These are phyloP conservation scores for Neurospora sp. DNA, from an alignment of 495 filamentous ascomycete genomes.

Conservation along the genomic window DNA sequence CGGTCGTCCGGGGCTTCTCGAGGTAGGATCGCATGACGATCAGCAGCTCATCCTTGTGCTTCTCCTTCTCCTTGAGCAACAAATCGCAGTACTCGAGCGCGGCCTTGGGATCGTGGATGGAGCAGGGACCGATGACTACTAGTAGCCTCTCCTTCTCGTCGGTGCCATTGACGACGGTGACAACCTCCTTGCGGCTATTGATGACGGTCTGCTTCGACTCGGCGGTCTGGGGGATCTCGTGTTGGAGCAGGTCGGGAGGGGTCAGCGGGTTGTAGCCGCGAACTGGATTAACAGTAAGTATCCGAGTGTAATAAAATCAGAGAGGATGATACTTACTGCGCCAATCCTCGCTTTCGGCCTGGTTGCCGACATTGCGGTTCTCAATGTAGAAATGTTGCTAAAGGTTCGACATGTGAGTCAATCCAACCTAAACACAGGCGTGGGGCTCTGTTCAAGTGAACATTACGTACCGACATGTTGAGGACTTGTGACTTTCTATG, in stretches of 20 bases:
- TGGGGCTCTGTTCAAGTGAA: not conserved
- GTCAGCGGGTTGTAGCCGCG: conserved; percentile 88
- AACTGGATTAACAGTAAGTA: conserved; percentile 41
- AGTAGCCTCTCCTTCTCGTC: conserved; percentile 70
- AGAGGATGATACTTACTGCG: conserved; percentile 50
- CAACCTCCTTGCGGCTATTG: conserved; percentile 69
- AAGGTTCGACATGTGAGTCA: conserved; percentile 8
- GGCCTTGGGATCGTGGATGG: conserved; percentile 88
- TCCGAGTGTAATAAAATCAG: not conserved
- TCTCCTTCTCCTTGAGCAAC: conserved; percentile 72
- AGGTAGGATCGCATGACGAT: conserved; percentile 98
- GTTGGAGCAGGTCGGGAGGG: conserved; percentile 87
- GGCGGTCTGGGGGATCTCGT: conserved; percentile 77
- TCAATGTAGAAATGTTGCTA: conserved; percentile 61
- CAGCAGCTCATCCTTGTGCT: conserved; percentile 78
- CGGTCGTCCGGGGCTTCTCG: conserved; percentile 96
- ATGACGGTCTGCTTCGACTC: conserved; percentile 73
- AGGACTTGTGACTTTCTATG: not conserved
- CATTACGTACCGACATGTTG: not conserved
- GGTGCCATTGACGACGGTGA: conserved; percentile 65
- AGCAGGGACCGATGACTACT: conserved; percentile 93
- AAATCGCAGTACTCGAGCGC: conserved; percentile 90
- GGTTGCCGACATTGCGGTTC: conserved; percentile 83
- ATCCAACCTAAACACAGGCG: not conserved
- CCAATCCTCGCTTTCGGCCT: conserved; percentile 74